phyloP scores from a whole-genome alignment of 768 basidiomycete species.

The Cyclocybe cylindracea region DNA sequence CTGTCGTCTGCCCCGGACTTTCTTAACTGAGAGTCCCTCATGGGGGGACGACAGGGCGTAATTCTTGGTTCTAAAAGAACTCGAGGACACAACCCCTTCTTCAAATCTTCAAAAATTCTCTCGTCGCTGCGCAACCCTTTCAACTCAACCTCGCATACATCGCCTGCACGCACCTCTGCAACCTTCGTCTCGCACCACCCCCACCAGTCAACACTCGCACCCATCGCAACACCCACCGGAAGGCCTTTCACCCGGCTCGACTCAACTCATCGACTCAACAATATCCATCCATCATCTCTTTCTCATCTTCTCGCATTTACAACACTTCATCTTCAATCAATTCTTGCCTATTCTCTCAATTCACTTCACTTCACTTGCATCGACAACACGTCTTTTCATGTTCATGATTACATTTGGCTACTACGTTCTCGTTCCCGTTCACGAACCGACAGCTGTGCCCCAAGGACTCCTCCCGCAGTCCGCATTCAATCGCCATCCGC shows the following conservation, averaged over 20 bases:
- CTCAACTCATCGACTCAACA: conserved; percentile 16
- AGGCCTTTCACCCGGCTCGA: conserved; percentile 2
- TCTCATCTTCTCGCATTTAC: conserved; percentile 24
- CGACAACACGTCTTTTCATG: conserved; percentile 13
- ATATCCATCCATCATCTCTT: not conserved
- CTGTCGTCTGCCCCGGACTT: conserved; percentile 50
- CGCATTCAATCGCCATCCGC: not conserved
- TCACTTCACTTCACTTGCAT: conserved; percentile 5
- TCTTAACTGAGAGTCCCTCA: conserved; percentile 42
- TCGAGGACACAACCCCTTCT: conserved; percentile 4
- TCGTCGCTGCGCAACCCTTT: conserved; percentile 17
- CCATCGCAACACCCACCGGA: conserved; percentile 12
- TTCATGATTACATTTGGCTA: conserved; percentile 4
- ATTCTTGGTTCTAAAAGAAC: conserved; percentile 11
- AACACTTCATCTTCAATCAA: no score
- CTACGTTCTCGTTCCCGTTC: conserved; percentile 5
- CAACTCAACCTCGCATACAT: conserved; percentile 8
- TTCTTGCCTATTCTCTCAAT: not conserved
- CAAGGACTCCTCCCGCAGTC: not conserved
- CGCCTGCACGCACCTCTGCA: conserved; percentile 10
- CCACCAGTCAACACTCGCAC: conserved; percentile 11
- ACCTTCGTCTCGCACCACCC: not conserved
- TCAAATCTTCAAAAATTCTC: conserved; percentile 4
- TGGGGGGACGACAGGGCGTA: conserved; percentile 10
- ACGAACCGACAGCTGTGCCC: conserved; percentile 21